These are phyloP conservation scores for Rhodomyrtus tomentosa DNA, from an alignment of 345 rosid species.

Conservation along the genomic window DNA sequence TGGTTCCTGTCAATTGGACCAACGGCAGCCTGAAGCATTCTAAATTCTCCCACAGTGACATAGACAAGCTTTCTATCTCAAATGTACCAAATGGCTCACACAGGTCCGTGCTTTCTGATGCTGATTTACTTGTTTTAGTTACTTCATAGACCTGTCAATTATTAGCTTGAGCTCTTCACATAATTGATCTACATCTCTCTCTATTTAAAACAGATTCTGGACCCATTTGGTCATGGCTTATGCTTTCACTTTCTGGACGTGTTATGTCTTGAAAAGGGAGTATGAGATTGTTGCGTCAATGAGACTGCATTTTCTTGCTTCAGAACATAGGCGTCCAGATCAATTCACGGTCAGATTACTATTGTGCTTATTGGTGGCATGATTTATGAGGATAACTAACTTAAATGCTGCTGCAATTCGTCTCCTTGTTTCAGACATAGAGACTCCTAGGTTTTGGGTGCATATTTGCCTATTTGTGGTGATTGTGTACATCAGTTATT, in stretches of 20 bases:
- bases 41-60: slow-evolving; percentile 44
- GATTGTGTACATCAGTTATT: neutral
- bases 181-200: neutral
- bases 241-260: slow-evolving; percentile 86
- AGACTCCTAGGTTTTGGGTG: neutral
- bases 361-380: neutral
- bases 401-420: neutral
- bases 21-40: slow-evolving; percentile 49
- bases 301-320: slow-evolving; percentile 88
- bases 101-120: slow-evolving; percentile 27
- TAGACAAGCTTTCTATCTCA: slow-evolving; percentile 87
- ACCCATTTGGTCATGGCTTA: slow-evolving; percentile 85
- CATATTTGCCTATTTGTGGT: neutral
- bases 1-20: slow-evolving; percentile 90
- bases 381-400: neutral
- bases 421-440: neutral
- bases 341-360: slow-evolving; percentile 62
- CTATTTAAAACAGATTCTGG: slow-evolving; percentile 58
- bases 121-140: neutral
- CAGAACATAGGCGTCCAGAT: slow-evolving; percentile 66
- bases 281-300: slow-evolving; percentile 61
- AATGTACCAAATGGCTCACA: slow-evolving; percentile 67
- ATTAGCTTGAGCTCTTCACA: neutral
- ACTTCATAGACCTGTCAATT: neutral
- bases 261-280: slow-evolving; percentile 65